phyloP scores from a whole-genome alignment of 371 early-diverging fungal species.

The Mucor sp. region DNA sequence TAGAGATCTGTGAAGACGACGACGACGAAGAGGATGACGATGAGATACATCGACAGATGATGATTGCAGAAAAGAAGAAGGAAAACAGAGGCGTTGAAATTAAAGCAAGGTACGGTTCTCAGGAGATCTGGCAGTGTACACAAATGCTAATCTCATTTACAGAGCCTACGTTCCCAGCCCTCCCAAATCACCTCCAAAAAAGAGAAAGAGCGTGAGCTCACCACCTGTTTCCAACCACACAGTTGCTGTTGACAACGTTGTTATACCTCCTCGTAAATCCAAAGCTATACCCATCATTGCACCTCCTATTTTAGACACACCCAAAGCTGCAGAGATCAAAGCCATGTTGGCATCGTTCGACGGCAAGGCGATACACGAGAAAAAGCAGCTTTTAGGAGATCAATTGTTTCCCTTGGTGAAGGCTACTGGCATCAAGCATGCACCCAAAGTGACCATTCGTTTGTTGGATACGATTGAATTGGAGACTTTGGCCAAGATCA shows the following conservation, averaged over 20 bases:
- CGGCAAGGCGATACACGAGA: slow-evolving; percentile 34
- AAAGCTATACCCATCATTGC: slow-evolving; percentile 46
- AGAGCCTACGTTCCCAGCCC: background rate
- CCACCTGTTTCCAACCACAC: background rate
- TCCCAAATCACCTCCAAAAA: slow-evolving; percentile 6
- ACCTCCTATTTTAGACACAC: slow-evolving; percentile 16
- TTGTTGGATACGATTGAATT: slow-evolving; percentile 53
- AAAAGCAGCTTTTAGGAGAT: slow-evolving; percentile 51
- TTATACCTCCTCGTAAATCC: slow-evolving; percentile 27
- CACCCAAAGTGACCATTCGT: slow-evolving; percentile 50
- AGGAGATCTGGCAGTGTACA: background rate
- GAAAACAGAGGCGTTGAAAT: background rate
- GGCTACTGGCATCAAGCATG: slow-evolving; percentile 39
- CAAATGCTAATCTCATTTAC: background rate
- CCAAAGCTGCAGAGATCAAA: slow-evolving; percentile 20
- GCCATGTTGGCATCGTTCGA: slow-evolving; percentile 33
- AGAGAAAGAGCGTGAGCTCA: background rate
- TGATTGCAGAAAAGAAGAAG: background rate
- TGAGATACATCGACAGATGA: background rate
- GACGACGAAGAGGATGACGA: slow-evolving; percentile 17
- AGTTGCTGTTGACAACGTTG: slow-evolving; percentile 1
- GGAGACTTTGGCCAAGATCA: slow-evolving; percentile 44
- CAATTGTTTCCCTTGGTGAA: slow-evolving; percentile 49
- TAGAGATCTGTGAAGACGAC: slow-evolving; percentile 40
- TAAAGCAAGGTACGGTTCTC: slow-evolving; percentile 9